phyloP scores from a whole-genome alignment of 148 eudicot genomes.

The Silene uniflora region DNA sequence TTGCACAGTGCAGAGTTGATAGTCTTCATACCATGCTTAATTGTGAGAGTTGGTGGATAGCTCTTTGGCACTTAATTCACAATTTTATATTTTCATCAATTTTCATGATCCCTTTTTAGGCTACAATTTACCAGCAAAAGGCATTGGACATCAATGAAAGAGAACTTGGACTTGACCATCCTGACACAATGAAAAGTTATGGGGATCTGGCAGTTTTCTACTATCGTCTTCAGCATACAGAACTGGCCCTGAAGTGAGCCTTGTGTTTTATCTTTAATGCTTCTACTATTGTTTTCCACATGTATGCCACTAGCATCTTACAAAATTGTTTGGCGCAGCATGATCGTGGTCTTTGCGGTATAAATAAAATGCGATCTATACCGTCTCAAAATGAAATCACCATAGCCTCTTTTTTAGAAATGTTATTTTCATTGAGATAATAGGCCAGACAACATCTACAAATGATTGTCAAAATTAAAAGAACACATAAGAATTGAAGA shows the following conservation, averaged over 20 bases:
- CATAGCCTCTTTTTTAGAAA: no score
- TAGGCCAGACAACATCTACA: background rate
- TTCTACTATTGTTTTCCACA: background rate
- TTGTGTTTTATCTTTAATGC: background rate
- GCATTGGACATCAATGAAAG: slow-evolving; percentile 98
- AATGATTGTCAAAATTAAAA: background rate
- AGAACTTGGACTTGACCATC: slow-evolving; percentile 97
- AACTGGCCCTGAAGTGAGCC: slow-evolving; percentile 80
- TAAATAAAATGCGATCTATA: no score
- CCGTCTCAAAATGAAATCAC: no score
- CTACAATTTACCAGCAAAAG: slow-evolving; percentile 93
- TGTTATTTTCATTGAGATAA: no score
- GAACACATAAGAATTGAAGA: background rate
- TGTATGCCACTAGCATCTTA: background rate
- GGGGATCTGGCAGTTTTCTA: slow-evolving; percentile 96
- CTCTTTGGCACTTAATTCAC: background rate
- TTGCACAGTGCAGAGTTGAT: background rate
- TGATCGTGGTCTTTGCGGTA: no score
- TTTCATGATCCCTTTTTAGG: slow-evolving; percentile 33
- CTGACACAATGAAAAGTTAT: slow-evolving; percentile 97
- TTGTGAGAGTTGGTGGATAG: background rate
- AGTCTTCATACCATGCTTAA: background rate
- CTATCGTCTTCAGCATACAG: slow-evolving; percentile 93
- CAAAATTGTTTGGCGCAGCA: no score
- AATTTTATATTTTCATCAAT: background rate